Evolutionary conservation across 2,329 filamentous ascomycete species (phyloP).

Genomic region (Chrysoporthe austroafricana): DNA sequence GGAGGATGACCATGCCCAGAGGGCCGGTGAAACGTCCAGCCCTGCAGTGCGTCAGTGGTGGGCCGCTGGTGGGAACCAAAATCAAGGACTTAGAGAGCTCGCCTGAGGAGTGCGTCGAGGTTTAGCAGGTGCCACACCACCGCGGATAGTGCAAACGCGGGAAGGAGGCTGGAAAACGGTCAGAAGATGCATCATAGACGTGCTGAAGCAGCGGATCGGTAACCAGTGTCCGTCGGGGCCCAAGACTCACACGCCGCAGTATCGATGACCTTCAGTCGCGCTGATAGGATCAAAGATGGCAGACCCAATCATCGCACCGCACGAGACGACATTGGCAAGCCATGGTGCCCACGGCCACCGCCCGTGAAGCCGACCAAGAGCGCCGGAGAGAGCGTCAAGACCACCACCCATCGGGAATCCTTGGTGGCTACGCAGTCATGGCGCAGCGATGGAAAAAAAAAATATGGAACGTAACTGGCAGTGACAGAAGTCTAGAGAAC

Average conservation of each 20-base stretch:
- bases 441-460: not conserved
- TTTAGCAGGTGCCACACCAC: slow-evolving; percentile 8
- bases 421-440: not conserved
- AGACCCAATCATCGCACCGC: not conserved
- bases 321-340: slow-evolving; percentile 13
- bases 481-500: not conserved
- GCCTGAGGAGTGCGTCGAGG: not conserved
- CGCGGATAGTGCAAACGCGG: not conserved
- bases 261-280: not conserved
- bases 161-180: not conserved
- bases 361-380: not conserved
- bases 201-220: not conserved
- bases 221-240: not conserved
- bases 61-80: not conserved
- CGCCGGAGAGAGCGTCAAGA: slow-evolving; percentile 1
- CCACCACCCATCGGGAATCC: not conserved
- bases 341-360: not conserved
- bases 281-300: slow-evolving; percentile 10
- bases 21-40: slow-evolving; percentile 8
- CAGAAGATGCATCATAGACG: not conserved
- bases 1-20: slow-evolving; percentile 6
- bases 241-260: slow-evolving; percentile 5
- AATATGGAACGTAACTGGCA: not conserved
- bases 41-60: not conserved
- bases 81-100: not conserved